Evolutionary conservation across 2,329 filamentous ascomycete species (phyloP).

Genomic region (Sporothrix brasiliensis): DNA sequence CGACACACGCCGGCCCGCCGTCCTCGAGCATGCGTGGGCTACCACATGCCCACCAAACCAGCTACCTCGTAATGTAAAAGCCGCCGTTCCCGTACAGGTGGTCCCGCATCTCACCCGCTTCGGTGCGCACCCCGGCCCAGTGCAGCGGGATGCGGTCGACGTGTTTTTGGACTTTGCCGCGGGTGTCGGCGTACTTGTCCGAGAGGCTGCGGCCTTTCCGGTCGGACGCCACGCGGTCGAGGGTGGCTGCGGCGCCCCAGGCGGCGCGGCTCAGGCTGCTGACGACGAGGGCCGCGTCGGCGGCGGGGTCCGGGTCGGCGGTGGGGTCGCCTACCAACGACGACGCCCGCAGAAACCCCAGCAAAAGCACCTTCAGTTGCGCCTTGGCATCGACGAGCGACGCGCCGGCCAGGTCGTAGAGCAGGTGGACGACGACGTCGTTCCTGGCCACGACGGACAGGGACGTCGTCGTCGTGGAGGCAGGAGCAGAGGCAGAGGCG

Average conservation of each 20-base stretch:
- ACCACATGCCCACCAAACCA: background rate
- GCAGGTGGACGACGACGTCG: constrained; percentile 56
- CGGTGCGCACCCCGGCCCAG: constrained; percentile 59
- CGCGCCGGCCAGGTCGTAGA: constrained; percentile 53
- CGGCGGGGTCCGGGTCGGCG: constrained; percentile 41
- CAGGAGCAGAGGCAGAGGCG: constrained; percentile 39
- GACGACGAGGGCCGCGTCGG: constrained; percentile 50
- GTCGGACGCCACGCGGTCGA: constrained; percentile 45
- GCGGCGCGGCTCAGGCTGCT: constrained; percentile 51
- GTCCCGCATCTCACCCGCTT: constrained; percentile 53
- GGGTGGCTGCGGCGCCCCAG: constrained; percentile 50
- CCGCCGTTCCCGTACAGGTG: constrained; percentile 54
- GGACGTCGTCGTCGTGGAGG: too few relatives aligned
- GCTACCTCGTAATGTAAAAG: constrained; percentile 49
- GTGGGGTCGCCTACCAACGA: constrained; percentile 37
- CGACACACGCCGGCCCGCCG: too few relatives aligned
- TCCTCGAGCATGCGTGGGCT: too few relatives aligned
- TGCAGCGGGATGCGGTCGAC: constrained; percentile 64
- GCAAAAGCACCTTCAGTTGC: constrained; percentile 58
- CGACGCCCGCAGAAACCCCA: constrained; percentile 60
- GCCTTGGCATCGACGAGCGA: constrained; percentile 51
- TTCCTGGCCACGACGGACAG: constrained; percentile 39
- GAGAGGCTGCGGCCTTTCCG: constrained; percentile 49
- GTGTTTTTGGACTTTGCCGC: constrained; percentile 55
- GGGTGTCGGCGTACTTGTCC: constrained; percentile 53